These are phyloP conservation scores for Nicotiana attenuata DNA, from an alignment of 257 asterid genomes.

Conservation along the genomic window DNA sequence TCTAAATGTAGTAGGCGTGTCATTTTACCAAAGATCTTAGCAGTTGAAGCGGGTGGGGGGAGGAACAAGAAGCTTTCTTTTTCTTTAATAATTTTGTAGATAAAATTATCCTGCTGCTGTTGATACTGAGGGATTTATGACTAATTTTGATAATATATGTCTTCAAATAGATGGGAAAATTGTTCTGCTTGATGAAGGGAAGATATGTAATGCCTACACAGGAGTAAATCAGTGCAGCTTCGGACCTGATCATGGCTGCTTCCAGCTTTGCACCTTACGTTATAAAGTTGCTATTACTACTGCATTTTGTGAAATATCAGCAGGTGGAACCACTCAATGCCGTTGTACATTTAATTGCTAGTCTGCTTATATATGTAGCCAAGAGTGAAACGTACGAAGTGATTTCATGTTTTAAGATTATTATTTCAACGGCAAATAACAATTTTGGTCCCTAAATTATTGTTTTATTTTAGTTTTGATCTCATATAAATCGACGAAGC, in stretches of 20 bases:
- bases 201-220: background rate
- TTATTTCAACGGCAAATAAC: background rate
- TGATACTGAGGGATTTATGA: background rate
- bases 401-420: background rate
- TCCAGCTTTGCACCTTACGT: background rate
- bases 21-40: too few species aligned
- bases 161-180: background rate
- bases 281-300: background rate
- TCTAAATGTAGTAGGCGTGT: too few species aligned
- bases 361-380: background rate
- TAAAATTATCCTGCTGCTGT: background rate
- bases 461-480: background rate
- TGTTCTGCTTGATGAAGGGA: background rate
- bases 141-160: background rate
- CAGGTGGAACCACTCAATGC: background rate
- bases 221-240: constrained; percentile 8
- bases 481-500: too few species aligned
- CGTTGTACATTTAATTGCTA: constrained; percentile 14
- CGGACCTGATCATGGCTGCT: constrained; percentile 11
- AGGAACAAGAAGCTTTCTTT: too few species aligned
- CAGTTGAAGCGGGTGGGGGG: too few species aligned
- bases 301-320: constrained; percentile 1
- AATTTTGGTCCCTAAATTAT: background rate
- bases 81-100: background rate
- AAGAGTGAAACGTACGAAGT: background rate